Percentiles rank a stretch among this genome's conserved stretches.
Evolutionary conservation across 2,329 filamentous ascomycete genomes (phyloP).

Genomic region (Penicillium hordei): DNA sequence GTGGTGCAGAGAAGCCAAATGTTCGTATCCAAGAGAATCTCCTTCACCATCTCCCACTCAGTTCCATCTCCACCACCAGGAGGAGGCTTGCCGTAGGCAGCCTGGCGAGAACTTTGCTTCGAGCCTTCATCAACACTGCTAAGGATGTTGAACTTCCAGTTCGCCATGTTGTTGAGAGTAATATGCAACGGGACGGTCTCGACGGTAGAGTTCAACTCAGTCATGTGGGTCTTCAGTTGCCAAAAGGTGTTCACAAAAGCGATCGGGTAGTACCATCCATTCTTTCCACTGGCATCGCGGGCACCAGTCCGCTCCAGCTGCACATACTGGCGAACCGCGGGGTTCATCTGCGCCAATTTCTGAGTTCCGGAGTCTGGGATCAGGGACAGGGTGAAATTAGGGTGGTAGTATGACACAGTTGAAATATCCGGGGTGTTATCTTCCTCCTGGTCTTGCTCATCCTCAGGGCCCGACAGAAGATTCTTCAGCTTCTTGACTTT

Average conservation of each 20-base stretch:
- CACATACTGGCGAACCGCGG: constrained; percentile 74
- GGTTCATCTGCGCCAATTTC: constrained; percentile 65
- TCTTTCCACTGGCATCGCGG: constrained; percentile 78
- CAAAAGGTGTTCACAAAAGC: constrained; percentile 95
- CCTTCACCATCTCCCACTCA: constrained; percentile 97
- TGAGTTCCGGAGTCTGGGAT: constrained; percentile 76
- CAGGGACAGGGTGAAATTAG: constrained; percentile 87
- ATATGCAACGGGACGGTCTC: constrained; percentile 78
- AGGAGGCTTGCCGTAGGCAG: constrained; percentile 69
- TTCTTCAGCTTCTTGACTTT: constrained; percentile 85
- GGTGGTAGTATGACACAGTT: constrained; percentile 86
- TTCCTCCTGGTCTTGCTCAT: constrained; percentile 53
- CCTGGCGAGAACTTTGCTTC: constrained; percentile 76
- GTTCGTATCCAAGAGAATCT: constrained; percentile 91
- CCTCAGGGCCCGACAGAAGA: constrained; percentile 62
- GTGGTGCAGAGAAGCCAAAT: constrained; percentile 85
- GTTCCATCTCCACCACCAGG: constrained; percentile 82
- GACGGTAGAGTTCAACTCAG: constrained; percentile 84
- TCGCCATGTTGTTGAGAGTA: constrained; percentile 73
- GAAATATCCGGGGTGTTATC: constrained; percentile 62
- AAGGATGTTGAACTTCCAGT: constrained; percentile 89
- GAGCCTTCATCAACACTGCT: constrained; percentile 82
- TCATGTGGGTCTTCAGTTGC: constrained; percentile 92
- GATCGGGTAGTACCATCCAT: constrained; percentile 91
- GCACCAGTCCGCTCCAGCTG: constrained; percentile 76